A percentile compares a stretch with the other conserved stretches of the same genome.
Evolutionary conservation across 768 basidiomycete species (phyloP).

Genomic region (Lactarius evosmus): DNA sequence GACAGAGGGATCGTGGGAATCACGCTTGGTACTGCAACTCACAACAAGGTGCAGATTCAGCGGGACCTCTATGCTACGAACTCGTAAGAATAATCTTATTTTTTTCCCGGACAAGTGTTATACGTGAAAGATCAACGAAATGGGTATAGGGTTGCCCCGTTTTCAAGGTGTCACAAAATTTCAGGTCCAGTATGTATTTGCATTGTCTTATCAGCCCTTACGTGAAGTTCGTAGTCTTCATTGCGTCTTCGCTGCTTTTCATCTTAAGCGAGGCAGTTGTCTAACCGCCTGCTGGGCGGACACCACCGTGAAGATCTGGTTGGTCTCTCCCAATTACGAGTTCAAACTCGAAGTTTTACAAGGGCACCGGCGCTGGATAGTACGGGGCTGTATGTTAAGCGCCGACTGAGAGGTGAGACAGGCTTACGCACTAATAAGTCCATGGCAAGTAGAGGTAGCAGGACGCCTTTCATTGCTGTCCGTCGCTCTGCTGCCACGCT

Average conservation of each 20-base stretch:
- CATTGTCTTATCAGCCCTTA: constrained; percentile 91
- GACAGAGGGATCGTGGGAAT: too few species aligned
- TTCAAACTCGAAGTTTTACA: constrained; percentile 84
- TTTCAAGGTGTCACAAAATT: constrained; percentile 96
- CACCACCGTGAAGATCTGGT: constrained; percentile 97
- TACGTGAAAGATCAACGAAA: constrained; percentile 95
- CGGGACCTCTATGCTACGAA: constrained; percentile 16
- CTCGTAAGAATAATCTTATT: constrained; percentile 21
- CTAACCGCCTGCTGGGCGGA: constrained; percentile 98
- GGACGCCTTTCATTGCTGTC: background rate
- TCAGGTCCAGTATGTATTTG: constrained; percentile 85
- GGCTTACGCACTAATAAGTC: background rate
- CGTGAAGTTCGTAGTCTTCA: constrained; percentile 61
- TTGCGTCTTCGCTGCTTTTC: constrained; percentile 23
- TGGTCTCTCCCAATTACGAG: constrained; percentile 80
- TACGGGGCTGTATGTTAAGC: constrained; percentile 98
- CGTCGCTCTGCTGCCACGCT: background rate
- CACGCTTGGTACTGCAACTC: too few species aligned
- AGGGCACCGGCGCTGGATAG: constrained; percentile 99
- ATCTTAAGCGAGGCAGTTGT: constrained; percentile 49
- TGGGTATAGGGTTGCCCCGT: constrained; percentile 66
- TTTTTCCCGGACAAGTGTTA: constrained; percentile 76
- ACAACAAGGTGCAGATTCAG: constrained; percentile 69
- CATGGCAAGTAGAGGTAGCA: background rate
- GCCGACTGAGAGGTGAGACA: constrained; percentile 87